Evolutionary conservation across 441 rosid genomes (phyloP), one percentile per base, ranked within the genome.

Genomic region (Jatropha multifida): DNA sequence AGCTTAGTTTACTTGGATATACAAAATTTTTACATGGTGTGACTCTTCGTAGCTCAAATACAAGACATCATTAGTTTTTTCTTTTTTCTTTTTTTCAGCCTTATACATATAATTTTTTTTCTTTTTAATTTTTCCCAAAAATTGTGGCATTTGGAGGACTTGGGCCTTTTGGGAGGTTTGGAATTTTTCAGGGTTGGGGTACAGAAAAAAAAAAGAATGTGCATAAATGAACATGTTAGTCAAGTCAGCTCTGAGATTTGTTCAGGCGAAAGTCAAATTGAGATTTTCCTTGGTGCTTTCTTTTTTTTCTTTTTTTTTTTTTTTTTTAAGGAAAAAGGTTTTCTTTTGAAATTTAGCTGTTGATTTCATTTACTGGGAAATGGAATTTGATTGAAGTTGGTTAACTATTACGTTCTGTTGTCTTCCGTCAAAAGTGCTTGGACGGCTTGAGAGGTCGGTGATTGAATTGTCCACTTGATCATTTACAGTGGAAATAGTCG

Each of bases 21-120:
- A 90, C 91, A 64, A 94, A 92, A 85, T 91, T 91, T 82, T 90
- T 94, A 81, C 97, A 94, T 81, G 98, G 98, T 38, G 97, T 94
- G 83, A 91, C 97, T 18, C 88, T 89, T 68, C 97, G 98, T 68
- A 91, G 90, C 82, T 80, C 95, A 73, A 90, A 88, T 83, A 82
- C 95, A 70, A 91, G 98, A 86, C 95, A 86, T 54, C 95, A 86
- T 79, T 90, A 89, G 86, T 17, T 58, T 68, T 75, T 80, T 68
- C 18, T 32, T 69, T 75, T 80, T 71, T 17, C 20, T 1, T 32
- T 17, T 15, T 52, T 52, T 48, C 2, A 76, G 46, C 61, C 32
- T 79, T 48, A 63, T 69, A 80, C 68, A 74, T 85, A 81, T 81
- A 80, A 76, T 44, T 80, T 15, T 61, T 48, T 0, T 27, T 46